Conservation (phyloP, 1,139 yeast genomes). For the Trichomonascaceae sp. region DNA sequence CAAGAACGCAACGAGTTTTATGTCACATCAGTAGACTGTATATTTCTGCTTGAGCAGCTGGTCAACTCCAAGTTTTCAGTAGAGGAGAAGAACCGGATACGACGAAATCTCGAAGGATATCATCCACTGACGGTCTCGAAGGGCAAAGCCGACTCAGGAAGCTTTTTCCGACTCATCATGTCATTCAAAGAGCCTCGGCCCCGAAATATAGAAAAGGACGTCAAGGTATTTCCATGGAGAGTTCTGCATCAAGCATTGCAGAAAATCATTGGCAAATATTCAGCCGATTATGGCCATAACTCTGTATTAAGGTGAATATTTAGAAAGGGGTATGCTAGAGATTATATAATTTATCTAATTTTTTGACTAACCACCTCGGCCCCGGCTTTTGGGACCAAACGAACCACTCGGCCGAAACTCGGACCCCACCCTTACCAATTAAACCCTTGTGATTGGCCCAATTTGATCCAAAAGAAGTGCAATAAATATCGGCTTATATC, state of each 20-base stretch:
- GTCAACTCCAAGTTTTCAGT: slow-evolving; percentile 54
- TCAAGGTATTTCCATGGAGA: slow-evolving; percentile 61
- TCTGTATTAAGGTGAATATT: background rate
- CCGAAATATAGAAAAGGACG: slow-evolving; percentile 65
- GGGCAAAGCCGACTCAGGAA: slow-evolving; percentile 38
- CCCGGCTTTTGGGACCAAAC: background rate
- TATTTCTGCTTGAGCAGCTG: slow-evolving; percentile 51
- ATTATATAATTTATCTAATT: background rate
- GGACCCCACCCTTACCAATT: background rate
- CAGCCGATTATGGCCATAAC: slow-evolving; percentile 25
- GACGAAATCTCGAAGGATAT: slow-evolving; percentile 61
- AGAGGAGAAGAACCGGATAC: slow-evolving; percentile 64
- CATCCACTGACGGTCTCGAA: slow-evolving; percentile 58
- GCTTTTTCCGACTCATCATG: slow-evolving; percentile 58
- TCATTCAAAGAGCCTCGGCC: slow-evolving; percentile 62
- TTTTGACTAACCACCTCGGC: background rate
- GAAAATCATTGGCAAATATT: slow-evolving; percentile 59
- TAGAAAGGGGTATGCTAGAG: background rate
- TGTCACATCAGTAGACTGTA: slow-evolving; percentile 64
- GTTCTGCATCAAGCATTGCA: slow-evolving; percentile 49
- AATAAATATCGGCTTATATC: background rate
- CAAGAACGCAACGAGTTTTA: slow-evolving; percentile 44
- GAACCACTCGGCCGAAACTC: background rate
- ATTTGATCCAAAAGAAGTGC: background rate
- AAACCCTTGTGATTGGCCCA: background rate